Base-by-base conservation (phyloP, 768 basidiomycete genomes). In the Clitopilus hobsonii region DNA sequence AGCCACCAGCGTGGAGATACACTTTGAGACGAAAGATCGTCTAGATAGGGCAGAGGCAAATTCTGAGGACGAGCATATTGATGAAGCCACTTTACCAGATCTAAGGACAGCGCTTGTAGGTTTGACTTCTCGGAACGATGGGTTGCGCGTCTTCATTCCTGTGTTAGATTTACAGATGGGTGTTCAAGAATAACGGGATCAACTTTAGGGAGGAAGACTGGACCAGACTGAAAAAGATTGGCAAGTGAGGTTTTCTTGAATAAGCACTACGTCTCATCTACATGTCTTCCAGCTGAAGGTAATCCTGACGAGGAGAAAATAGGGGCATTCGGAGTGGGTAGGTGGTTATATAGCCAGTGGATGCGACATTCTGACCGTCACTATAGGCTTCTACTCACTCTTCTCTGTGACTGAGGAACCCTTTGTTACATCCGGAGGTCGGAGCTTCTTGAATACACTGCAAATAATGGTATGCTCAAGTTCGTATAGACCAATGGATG, bases 271-370 rank as follows among this genome's bases (percentile, higher is more conserved):
- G 16, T 16, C 41, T 45, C 22, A n/a, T 45, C n/a, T 16, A 55
- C 7, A 60, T 30, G 27, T 48, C 49, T 20, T 49, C 30, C 60
- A 85, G 95, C 94, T 8, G 89, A 93, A 62, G 94, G 95, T 0
- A 97, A 98, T 66, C 94, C 94, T 0, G 90, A 94, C 60, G 91
- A 95, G 67, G 85, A 89, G 69, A 94, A 94, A 74, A 94, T 98
- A 48, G 95, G 96, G 13, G 93, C 94, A n/a, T 93, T 93, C 61
- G 91, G 90, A 54, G 89, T 91, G n/a, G 88, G 87, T 82, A 56
- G 54, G 81, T 67, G 27, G 29, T 18, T 8, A 25, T 22, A 18
- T 28, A 24, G 6, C 24, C 18, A 24, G 14, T 45, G 22, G n/a
- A 18, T 11, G n/a, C 25, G 52, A 10, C 29, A 24, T 5, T 14